Base-by-base conservation (phyloP, 108 stramenopile species). In the Nannochloropsis oceanica region DNA sequence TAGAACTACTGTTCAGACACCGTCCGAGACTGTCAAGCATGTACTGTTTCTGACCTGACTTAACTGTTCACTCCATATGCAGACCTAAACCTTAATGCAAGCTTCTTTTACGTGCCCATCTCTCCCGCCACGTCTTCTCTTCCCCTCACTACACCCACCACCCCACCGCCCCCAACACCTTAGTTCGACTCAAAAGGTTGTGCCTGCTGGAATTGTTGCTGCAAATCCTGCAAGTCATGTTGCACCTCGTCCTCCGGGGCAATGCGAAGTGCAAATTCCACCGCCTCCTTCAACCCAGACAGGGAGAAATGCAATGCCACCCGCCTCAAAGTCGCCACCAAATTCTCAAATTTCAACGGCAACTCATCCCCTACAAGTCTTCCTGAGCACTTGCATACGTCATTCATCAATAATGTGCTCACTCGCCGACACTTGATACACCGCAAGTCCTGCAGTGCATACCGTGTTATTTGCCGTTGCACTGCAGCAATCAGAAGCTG, bases 381-480 rank as follows among this genome's bases (percentile, higher is more conserved):
- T 7, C 59, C 59, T 9, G 59, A 73, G 9, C 59, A 73, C n/a
- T 73, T 73, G 10, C 59, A 73, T 7, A 73, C 59, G 1, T 73
- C 59, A n/a, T n/a, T 73, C 59, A 73, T 73, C 22, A 10, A 73
- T 9, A 73, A 73, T 7, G 59, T 73, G 59, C 59, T 73, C n/a
- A 73, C 59, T 7, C 59, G 59, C n/a, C 59, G 59, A 80, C 86
- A 87, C 87, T 97, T 97, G 25, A 90, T 84, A 87, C 95, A 96
- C 43, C 94, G 94, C 80, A 97, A 84, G 89, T 99, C 98, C 89
- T 99, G 97, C 80, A 96, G 86, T 86, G 95, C 95, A 87, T 95
- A 97, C 50, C 94, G 94, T 22, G 92, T 84, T 82, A 93, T 84
- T 79, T 92, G 94, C 42, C 90, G 89, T 44, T 96, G 90, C 8